A percentile compares a stretch with the other conserved stretches of the same genome.
Conservation (phyloP, 1,139 yeast genomes). For the Oligophagozyma castellii region DNA sequence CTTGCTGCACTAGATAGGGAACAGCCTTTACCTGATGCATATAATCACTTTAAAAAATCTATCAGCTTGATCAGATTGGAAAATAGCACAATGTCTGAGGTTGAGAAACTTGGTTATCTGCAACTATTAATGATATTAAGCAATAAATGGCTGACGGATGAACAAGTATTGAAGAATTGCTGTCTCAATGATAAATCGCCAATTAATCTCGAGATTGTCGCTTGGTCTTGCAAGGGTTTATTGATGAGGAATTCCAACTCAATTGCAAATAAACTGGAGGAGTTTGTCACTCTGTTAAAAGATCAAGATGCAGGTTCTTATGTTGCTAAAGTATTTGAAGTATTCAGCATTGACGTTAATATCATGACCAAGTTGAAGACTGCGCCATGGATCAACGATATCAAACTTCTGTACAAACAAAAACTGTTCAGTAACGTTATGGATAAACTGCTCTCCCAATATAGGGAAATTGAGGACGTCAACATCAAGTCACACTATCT, state of each 20-base stretch:
- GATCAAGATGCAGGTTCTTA: slow-evolving; percentile 23
- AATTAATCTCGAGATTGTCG: slow-evolving; percentile 35
- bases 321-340: slow-evolving; percentile 45
- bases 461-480: slow-evolving; percentile 18
- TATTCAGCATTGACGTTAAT: slow-evolving; percentile 52
- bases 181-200: slow-evolving; percentile 9
- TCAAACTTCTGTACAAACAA: slow-evolving; percentile 64
- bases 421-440: slow-evolving; percentile 49
- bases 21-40: slow-evolving; percentile 7
- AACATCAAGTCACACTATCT: slow-evolving; percentile 35
- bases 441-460: slow-evolving; percentile 34
- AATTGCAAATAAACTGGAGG: slow-evolving; percentile 31
- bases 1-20: slow-evolving; percentile 37
- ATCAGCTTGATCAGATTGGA: slow-evolving; percentile 9
- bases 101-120: slow-evolving; percentile 38
- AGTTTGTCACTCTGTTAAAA: slow-evolving; percentile 27
- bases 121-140: slow-evolving; percentile 43
- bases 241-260: slow-evolving; percentile 40
- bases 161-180: slow-evolving; percentile 4
- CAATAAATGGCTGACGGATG: slow-evolving; percentile 34
- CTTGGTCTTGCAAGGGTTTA: slow-evolving; percentile 67
- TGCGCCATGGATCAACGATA: slow-evolving; percentile 39
- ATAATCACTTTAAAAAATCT: slow-evolving; percentile 6
- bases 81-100: slow-evolving; percentile 1
- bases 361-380: slow-evolving; percentile 42